Percentiles rank a stretch among this genome's conserved stretches.
Conservation (phyloP, 257 asterid species). For the Nicotiana benthamiana region DNA sequence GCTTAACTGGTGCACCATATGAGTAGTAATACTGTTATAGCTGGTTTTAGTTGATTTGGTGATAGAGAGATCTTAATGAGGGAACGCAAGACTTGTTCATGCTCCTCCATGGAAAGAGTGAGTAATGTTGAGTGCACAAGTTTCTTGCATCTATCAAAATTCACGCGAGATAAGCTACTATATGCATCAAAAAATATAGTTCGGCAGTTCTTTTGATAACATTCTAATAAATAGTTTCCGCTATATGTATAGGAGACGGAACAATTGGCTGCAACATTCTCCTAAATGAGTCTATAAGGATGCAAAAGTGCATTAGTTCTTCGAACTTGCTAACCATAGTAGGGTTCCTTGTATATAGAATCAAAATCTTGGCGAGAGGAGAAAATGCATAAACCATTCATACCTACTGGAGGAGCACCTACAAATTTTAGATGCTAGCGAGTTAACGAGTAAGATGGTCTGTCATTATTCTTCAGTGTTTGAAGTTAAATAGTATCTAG, state of each 20-base stretch:
- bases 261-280: neutral
- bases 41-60: neutral
- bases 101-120: neutral
- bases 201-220: neutral
- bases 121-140: neutral
- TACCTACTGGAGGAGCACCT: too few relatives aligned
- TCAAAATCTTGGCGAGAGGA: neutral
- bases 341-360: neutral
- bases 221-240: neutral
- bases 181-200: neutral
- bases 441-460: too few relatives aligned
- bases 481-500: too few relatives aligned
- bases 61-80: neutral
- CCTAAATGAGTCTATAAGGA: neutral
- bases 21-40: slow-evolving; percentile 28
- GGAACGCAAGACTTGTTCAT: neutral
- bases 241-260: neutral
- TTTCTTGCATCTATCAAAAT: neutral
- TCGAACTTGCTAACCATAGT: neutral
- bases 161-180: neutral
- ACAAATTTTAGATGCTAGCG: too few relatives aligned
- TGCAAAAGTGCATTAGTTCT: neutral
- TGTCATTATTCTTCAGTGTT: too few relatives aligned
- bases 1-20: slow-evolving; percentile 52
- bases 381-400: neutral